These are phyloP conservation scores for Adansonia digitata DNA, from an alignment of 345 rosid genomes.

Conservation along the genomic window DNA sequence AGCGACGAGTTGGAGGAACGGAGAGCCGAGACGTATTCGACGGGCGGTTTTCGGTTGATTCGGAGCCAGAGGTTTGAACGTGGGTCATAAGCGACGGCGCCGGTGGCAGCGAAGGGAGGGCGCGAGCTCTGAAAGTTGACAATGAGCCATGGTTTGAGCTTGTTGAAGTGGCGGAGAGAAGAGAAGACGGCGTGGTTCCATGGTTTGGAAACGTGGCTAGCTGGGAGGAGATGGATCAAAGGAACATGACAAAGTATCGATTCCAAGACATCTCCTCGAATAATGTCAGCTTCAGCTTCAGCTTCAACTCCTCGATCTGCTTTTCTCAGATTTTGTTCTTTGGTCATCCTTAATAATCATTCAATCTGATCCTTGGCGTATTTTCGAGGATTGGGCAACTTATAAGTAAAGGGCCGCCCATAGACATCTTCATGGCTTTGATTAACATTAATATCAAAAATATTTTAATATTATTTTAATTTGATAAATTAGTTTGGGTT, in stretches of 20 bases:
- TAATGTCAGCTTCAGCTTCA: neutral
- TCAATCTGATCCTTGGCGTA: no score
- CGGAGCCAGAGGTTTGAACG: constrained; percentile 57
- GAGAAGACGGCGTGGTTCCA: constrained; percentile 66
- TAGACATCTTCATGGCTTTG: no score
- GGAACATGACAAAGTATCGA: constrained; percentile 48
- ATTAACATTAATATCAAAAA: no score
- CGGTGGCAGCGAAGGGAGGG: constrained; percentile 27
- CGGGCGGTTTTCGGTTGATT: constrained; percentile 23
- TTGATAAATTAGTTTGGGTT: no score
- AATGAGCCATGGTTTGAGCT: constrained; percentile 61
- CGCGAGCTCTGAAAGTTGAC: constrained; percentile 39
- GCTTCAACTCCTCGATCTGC: neutral
- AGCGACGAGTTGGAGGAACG: constrained; percentile 63
- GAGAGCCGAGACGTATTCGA: constrained; percentile 27
- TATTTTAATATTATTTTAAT: no score
- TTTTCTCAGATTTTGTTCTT: neutral
- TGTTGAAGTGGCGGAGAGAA: constrained; percentile 49
- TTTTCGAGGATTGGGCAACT: neutral
- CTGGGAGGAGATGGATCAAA: constrained; percentile 53
- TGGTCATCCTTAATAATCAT: neutral
- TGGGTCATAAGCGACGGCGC: constrained; percentile 65
- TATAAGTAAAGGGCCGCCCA: no score
- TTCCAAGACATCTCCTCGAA: constrained; percentile 53
- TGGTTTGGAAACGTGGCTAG: constrained; percentile 52